phyloP scores from a whole-genome alignment of 73 alveolate genomes.

The Breviolum minutum region DNA sequence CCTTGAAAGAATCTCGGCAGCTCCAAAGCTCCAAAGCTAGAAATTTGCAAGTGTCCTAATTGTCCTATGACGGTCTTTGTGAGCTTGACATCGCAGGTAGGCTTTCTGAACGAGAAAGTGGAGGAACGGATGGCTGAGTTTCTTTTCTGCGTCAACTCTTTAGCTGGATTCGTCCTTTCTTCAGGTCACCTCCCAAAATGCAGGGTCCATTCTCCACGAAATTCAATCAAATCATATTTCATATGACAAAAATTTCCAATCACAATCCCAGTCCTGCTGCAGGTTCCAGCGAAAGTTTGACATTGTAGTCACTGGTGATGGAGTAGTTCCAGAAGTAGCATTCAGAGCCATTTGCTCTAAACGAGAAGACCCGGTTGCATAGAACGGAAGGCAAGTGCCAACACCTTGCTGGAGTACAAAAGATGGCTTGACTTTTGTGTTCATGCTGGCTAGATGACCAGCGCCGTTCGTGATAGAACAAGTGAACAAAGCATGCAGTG shows the following conservation, averaged over 20 bases:
- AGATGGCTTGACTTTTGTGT: not conserved
- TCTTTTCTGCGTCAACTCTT: not conserved
- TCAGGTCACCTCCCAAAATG: too few relatives aligned
- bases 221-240: too few relatives aligned
- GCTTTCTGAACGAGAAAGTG: slow-evolving; percentile 81
- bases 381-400: too few relatives aligned
- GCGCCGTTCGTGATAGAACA: too few relatives aligned
- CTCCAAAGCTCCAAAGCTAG: not conserved
- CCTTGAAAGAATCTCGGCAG: not conserved
- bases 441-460: too few relatives aligned
- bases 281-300: slow-evolving; percentile 89
- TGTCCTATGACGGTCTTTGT: too few relatives aligned
- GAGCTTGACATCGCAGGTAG: slow-evolving; percentile 15
- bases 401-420: not conserved
- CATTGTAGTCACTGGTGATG: slow-evolving; percentile 76
- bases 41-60: not conserved
- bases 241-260: too few relatives aligned
- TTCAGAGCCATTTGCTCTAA: slow-evolving; percentile 31
- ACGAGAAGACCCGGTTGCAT: not conserved
- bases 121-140: slow-evolving; percentile 67
- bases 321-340: slow-evolving; percentile 54
- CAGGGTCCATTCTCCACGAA: too few relatives aligned
- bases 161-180: not conserved
- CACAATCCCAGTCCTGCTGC: not conserved
- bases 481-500: too few relatives aligned